Evolutionary conservation across 768 basidiomycete species (phyloP).

Genomic region (Kwoniella mangroviensis): DNA sequence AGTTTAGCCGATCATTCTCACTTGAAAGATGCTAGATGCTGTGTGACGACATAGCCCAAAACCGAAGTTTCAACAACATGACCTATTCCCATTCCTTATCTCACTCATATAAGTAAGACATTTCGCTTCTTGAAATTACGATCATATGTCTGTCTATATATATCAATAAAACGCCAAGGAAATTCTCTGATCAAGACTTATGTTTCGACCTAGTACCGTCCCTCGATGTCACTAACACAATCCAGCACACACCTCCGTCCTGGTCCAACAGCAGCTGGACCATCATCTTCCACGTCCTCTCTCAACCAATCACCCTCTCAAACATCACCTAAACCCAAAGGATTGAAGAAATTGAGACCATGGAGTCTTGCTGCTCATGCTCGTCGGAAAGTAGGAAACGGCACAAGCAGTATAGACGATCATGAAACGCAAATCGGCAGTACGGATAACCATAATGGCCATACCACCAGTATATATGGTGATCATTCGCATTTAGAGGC

Average conservation of each 20-base stretch:
- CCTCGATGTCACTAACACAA: neutral
- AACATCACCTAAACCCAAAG: slow-evolving; percentile 4
- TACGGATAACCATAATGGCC: neutral
- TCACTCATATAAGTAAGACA: neutral
- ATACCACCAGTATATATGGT: neutral
- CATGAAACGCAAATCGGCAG: neutral
- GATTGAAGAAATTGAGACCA: slow-evolving; percentile 23
- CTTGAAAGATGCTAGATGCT: too few relatives aligned
- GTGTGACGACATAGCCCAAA: neutral
- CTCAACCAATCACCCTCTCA: neutral
- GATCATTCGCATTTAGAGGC: neutral
- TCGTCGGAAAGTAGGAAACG: slow-evolving; percentile 13
- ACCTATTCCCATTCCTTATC: slow-evolving; percentile 1
- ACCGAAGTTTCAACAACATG: neutral
- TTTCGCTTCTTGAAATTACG: neutral
- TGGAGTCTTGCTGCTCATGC: slow-evolving; percentile 28
- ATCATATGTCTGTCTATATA: neutral
- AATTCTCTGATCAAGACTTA: neutral
- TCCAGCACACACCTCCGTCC: neutral
- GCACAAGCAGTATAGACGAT: neutral
- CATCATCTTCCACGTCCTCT: slow-evolving; percentile 6
- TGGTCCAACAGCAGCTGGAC: neutral
- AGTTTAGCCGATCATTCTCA: too few relatives aligned
- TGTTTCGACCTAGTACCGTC: too few relatives aligned
- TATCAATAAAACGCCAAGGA: too few relatives aligned